A percentile compares a stretch with the other conserved stretches of the same genome.
Evolutionary conservation across 805 yeast species (phyloP).

Genomic region (Kodamaea kakaduensis): DNA sequence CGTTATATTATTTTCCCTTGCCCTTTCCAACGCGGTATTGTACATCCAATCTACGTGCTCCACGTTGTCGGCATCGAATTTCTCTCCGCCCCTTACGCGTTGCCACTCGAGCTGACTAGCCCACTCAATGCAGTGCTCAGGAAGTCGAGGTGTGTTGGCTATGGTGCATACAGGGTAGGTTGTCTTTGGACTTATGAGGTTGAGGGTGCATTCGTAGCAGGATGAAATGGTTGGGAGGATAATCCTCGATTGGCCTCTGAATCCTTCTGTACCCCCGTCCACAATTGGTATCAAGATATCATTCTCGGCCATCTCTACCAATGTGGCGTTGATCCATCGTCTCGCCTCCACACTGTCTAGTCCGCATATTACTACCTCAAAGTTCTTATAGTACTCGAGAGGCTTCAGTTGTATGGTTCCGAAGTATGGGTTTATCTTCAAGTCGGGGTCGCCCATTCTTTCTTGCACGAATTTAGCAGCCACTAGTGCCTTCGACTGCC

Average conservation of each 20-base stretch:
- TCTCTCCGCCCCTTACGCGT: constrained; percentile 37
- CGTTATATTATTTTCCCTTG: constrained; percentile 59
- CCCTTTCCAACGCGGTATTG: constrained; percentile 53
- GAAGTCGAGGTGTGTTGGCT: constrained; percentile 88
- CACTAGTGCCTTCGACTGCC: constrained; percentile 59
- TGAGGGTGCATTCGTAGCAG: constrained; percentile 89
- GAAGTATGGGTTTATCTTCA: constrained; percentile 54
- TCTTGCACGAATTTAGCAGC: constrained; percentile 56
- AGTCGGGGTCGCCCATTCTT: constrained; percentile 36
- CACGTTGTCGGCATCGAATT: constrained; percentile 65
- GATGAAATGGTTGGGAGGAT: constrained; percentile 82
- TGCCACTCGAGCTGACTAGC: constrained; percentile 78
- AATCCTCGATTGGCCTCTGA: constrained; percentile 85
- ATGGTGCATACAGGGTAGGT: constrained; percentile 91
- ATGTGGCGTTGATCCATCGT: constrained; percentile 74
- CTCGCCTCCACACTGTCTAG: constrained; percentile 87
- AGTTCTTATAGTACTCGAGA: constrained; percentile 59
- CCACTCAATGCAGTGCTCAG: constrained; percentile 95
- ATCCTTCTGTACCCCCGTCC: constrained; percentile 96
- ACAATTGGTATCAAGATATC: constrained; percentile 50
- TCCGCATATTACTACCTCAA: constrained; percentile 77
- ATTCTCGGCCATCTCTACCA: constrained; percentile 59
- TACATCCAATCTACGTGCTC: constrained; percentile 65
- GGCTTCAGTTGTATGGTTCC: constrained; percentile 59
- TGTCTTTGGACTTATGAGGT: constrained; percentile 58